Base-by-base conservation (phyloP, 2,329 filamentous ascomycete genomes). In the Teratosphaeria nubilosa region DNA sequence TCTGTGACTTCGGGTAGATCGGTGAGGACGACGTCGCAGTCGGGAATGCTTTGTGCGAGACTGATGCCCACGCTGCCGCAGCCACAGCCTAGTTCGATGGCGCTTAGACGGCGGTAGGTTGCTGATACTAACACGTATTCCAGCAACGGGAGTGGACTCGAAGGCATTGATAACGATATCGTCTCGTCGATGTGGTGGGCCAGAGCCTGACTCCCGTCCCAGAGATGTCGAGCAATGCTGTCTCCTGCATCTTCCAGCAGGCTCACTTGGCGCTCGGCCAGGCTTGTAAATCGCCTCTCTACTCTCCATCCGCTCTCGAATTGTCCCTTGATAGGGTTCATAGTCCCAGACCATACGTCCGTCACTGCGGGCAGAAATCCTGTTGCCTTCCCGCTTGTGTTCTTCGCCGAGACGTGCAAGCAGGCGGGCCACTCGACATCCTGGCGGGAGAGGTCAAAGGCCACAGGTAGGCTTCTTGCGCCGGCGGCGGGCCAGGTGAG, bases 211-310 rank as follows among this genome's bases (percentile, higher is more conserved):
- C 82, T 82, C 41, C 82, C 83, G 70, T 86, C 83, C 86, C 86
- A 89, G 54, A 88, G 77, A 73, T 89, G 86, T 50, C 85, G 76
- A 5, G 86, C 86, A 66, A 89, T 88, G 68, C 84, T 87, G 66
- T 89, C 86, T 3, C 86, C 85, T 0, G 84, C 86, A 66, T 88
- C 86, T 68, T 89, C 86, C 76, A 82, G 85, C 51, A 88, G 80
- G 34, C 71, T 70, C 10, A 85, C 64, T 5, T 67, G 67, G 5
- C 73, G 65, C 24, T 73, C 70, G 37, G 71, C 68, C 5, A 73
- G 65, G 7, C 80, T 71, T 13, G 66, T 65, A 58, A 86, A 78
- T 14, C 80, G 76, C 61, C 85, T 75, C 64, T 85, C 78, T 1
- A 86, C 78, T 14, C 82, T 71, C 62, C 77, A 80, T 13, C 77